A percentile compares a stretch with the other conserved stretches of the same genome.
phyloP scores from a whole-genome alignment of 352 stramenopile species.

The Globisporangium alternatum region DNA sequence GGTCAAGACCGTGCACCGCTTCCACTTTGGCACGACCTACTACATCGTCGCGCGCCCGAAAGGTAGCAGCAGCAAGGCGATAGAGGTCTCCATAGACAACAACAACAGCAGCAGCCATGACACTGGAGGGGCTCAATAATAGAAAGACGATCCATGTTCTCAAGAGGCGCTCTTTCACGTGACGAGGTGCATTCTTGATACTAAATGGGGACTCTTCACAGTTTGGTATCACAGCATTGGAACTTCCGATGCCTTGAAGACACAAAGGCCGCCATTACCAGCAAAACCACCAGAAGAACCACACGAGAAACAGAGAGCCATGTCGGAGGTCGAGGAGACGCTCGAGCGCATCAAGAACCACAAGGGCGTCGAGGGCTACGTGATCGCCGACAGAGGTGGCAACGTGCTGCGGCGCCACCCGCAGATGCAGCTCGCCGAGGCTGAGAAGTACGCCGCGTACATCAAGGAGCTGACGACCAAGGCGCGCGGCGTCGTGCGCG shows the following conservation, averaged over 20 bases:
- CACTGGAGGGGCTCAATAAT: not conserved
- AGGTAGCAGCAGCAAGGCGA: not conserved
- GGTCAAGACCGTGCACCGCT: constrained; percentile 83
- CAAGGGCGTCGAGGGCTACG: constrained; percentile 93
- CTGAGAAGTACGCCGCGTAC: constrained; percentile 90
- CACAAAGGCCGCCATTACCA: too few relatives aligned
- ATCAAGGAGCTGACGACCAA: constrained; percentile 91
- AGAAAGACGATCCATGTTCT: not conserved
- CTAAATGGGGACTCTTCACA: constrained; percentile 2
- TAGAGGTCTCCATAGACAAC: not conserved
- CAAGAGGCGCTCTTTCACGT: not conserved
- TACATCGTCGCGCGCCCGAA: constrained; percentile 74
- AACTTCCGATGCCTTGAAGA: not conserved
- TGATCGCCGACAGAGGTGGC: constrained; percentile 92
- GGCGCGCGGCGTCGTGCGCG: constrained; percentile 89
- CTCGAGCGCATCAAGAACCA: constrained; percentile 95
- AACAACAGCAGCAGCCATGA: not conserved
- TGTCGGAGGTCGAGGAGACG: constrained; percentile 93
- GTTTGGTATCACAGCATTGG: not conserved
- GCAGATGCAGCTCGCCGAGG: constrained; percentile 87
- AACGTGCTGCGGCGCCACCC: constrained; percentile 88
- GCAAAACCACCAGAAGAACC: not conserved
- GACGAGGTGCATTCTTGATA: not conserved
- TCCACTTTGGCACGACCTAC: constrained; percentile 96
- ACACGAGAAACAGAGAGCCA: constrained; percentile 16